Percentiles rank a stretch among this genome's conserved stretches.
Conservation (phyloP, 1,284 basidiomycete species). For the Sutorius eximius region DNA sequence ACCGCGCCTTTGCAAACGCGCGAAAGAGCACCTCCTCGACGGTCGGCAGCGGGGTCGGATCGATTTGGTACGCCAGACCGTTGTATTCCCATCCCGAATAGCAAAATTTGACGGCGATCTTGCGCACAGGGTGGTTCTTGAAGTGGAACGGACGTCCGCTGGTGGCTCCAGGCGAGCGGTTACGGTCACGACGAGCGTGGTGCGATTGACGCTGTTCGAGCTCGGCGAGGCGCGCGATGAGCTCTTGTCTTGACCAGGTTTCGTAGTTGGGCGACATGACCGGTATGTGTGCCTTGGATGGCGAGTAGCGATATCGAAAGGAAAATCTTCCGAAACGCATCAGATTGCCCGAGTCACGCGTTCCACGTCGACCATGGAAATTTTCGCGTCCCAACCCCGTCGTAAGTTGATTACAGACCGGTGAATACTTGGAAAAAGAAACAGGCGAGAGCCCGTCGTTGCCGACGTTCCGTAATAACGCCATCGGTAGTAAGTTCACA, state of each 20-base stretch:
- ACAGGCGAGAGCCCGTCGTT: background rate
- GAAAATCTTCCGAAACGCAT: conserved; percentile 31
- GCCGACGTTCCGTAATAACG: no score
- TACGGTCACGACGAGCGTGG: background rate
- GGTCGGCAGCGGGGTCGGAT: conserved; percentile 74
- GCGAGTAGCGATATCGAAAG: conserved; percentile 31
- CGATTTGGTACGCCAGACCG: conserved; percentile 82
- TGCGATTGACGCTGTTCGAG: conserved; percentile 42
- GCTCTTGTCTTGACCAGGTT: conserved; percentile 63
- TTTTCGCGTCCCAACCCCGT: background rate
- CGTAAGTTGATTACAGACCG: background rate
- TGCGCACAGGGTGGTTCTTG: conserved; percentile 69
- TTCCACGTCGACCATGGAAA: background rate
- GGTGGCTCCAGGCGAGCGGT: conserved; percentile 1
- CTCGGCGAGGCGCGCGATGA: conserved; percentile 59
- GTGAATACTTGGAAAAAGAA: background rate
- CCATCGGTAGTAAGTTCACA: no score
- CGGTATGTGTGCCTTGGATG: conserved; percentile 29
- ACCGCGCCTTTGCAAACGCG: conserved; percentile 72
- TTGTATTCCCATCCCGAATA: conserved; percentile 93
- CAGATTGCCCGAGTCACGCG: background rate
- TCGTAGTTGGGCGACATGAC: conserved; percentile 46
- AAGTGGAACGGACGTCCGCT: conserved; percentile 56
- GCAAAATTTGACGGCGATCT: conserved; percentile 90
- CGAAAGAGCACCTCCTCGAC: conserved; percentile 89